A percentile compares a stretch with the other conserved stretches of the same genome.
These are phyloP conservation scores for Aspergillus sojae DNA, from an alignment of 2,329 filamentous ascomycete species.

Conservation along the genomic window DNA sequence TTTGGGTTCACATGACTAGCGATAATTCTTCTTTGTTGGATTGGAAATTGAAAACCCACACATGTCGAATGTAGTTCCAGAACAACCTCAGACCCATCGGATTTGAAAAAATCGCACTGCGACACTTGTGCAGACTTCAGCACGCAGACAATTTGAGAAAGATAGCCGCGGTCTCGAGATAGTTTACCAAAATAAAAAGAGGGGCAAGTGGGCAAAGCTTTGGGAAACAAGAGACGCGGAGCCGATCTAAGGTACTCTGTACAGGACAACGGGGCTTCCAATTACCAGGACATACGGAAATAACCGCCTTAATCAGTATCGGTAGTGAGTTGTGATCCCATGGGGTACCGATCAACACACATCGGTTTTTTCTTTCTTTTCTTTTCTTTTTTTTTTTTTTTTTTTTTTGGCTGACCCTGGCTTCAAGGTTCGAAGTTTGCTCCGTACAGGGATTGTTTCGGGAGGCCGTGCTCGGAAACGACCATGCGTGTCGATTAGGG, in stretches of 20 bases:
- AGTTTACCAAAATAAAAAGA: conserved; percentile 3
- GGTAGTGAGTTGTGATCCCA: conserved; percentile 1
- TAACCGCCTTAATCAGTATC: not conserved
- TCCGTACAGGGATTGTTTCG: conserved; percentile 1
- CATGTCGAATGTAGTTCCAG: conserved; percentile 7
- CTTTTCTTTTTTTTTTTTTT: not conserved
- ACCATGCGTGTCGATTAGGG: conserved; percentile 21
- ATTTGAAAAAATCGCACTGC: not conserved
- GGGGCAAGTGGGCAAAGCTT: conserved; percentile 16
- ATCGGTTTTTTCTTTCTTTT: not conserved
- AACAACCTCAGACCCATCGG: conserved; percentile 3
- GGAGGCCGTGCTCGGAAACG: conserved; percentile 16
- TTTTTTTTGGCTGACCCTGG: not conserved
- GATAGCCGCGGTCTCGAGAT: conserved; percentile 2
- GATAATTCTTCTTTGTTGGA: not conserved
- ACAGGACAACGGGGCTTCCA: not conserved
- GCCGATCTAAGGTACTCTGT: not conserved
- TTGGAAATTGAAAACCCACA: not conserved
- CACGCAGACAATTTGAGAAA: conserved; percentile 1
- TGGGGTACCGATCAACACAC: conserved; percentile 4
- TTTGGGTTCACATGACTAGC: conserved; percentile 1
- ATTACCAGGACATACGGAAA: not conserved
- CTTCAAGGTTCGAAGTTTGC: not conserved
- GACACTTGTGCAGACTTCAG: not conserved
- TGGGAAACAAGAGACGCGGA: conserved; percentile 13